Evolutionary conservation across 2,329 filamentous ascomycete genomes (phyloP).

Genomic region (Xylaria sp.): DNA sequence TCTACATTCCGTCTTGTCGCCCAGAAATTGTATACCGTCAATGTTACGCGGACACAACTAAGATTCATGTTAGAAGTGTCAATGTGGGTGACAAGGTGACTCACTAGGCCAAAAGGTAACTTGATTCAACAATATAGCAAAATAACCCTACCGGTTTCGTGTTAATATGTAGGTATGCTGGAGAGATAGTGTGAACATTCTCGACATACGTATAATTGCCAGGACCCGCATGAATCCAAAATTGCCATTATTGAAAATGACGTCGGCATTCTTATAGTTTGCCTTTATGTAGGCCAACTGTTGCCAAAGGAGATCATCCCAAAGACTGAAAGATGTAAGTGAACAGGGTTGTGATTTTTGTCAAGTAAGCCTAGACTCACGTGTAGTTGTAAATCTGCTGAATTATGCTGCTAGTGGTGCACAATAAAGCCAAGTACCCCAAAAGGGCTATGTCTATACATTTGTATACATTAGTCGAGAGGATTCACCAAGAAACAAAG

Average conservation of each 20-base stretch:
- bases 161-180: slow-evolving; percentile 13
- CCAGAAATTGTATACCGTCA: slow-evolving; percentile 38
- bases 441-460: slow-evolving; percentile 40
- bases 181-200: not conserved
- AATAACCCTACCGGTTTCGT: slow-evolving; percentile 32
- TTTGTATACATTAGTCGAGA: slow-evolving; percentile 15
- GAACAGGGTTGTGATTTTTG: not conserved
- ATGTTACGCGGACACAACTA: slow-evolving; percentile 39
- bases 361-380: slow-evolving; percentile 22
- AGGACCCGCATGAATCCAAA: slow-evolving; percentile 43
- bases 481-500: not conserved
- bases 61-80: slow-evolving; percentile 13
- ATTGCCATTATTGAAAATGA: slow-evolving; percentile 44
- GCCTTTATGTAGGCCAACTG: slow-evolving; percentile 43
- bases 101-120: slow-evolving; percentile 38
- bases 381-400: slow-evolving; percentile 45
- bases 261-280: slow-evolving; percentile 43
- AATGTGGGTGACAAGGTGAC: not conserved
- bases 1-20: slow-evolving; percentile 26
- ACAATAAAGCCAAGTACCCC: slow-evolving; percentile 40
- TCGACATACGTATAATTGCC: slow-evolving; percentile 40
- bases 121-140: slow-evolving; percentile 44
- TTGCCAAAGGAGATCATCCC: slow-evolving; percentile 41
- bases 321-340: slow-evolving; percentile 31
- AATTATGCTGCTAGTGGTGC: slow-evolving; percentile 41